Evolutionary conservation across 2,329 filamentous ascomycete species (phyloP).

Genomic region (Botrytis aclada): DNA sequence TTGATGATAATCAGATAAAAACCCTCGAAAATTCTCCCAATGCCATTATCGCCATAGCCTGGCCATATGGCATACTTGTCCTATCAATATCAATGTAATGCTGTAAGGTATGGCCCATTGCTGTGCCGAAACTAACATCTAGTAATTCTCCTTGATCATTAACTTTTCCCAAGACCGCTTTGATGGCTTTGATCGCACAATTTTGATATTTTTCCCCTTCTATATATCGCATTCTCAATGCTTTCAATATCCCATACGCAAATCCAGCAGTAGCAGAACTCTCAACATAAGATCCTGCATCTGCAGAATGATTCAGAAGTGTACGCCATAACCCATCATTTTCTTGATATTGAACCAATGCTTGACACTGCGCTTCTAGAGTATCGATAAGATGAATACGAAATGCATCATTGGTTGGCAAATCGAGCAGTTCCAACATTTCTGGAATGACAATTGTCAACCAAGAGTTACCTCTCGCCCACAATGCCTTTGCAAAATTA

Average conservation of each 20-base stretch:
- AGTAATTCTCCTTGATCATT: conserved; percentile 65
- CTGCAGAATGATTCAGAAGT: conserved; percentile 63
- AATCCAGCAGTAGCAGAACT: conserved; percentile 78
- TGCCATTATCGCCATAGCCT: conserved; percentile 82
- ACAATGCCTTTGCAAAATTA: conserved; percentile 57
- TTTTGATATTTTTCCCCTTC: conserved; percentile 54
- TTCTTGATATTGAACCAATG: conserved; percentile 59
- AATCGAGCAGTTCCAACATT: conserved; percentile 69
- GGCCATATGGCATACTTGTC: conserved; percentile 81
- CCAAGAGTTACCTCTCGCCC: conserved; percentile 67
- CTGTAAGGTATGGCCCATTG: conserved; percentile 69
- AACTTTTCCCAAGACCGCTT: conserved; percentile 64
- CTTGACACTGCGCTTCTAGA: conserved; percentile 65
- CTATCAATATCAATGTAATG: conserved; percentile 74
- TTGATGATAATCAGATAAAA: conserved; percentile 3
- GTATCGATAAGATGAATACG: conserved; percentile 55
- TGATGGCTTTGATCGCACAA: conserved; percentile 62
- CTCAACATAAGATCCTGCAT: conserved; percentile 70
- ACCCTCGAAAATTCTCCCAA: conserved; percentile 66
- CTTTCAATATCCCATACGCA: conserved; percentile 76
- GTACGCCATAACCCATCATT: conserved; percentile 69
- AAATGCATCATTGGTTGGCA: conserved; percentile 58
- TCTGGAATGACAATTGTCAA: conserved; percentile 81
- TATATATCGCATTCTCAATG: conserved; percentile 66
- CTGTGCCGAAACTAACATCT: conserved; percentile 76